Percentiles rank a stretch among this genome's conserved stretches.
These are phyloP conservation scores for Corchorus olitorius DNA, from an alignment of 345 rosid genomes.

Conservation along the genomic window DNA sequence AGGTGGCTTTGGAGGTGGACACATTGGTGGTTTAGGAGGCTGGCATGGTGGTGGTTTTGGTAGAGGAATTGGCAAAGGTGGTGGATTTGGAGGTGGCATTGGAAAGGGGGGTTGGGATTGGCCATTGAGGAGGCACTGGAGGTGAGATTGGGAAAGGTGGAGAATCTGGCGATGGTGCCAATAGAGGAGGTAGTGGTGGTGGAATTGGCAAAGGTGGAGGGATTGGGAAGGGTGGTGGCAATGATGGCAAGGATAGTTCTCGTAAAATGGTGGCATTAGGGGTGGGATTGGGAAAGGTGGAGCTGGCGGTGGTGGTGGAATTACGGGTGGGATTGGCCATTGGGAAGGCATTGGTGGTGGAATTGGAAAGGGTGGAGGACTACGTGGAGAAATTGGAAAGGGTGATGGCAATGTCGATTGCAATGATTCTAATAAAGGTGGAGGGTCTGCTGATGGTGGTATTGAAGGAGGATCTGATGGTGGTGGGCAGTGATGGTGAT, in stretches of 20 bases:
- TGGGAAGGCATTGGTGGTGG: slow-evolving; percentile 27
- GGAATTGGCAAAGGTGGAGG: slow-evolving; percentile 30
- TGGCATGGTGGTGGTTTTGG: too few relatives aligned
- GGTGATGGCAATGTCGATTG: slow-evolving; percentile 18
- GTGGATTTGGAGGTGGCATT: too few relatives aligned
- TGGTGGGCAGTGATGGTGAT: too few relatives aligned
- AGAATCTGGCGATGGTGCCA: too few relatives aligned
- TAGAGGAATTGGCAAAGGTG: too few relatives aligned
- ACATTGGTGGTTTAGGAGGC: slow-evolving; percentile 2
- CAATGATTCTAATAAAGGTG: too few relatives aligned
- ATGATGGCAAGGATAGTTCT: too few relatives aligned
- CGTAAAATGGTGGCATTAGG: slow-evolving; percentile 14
- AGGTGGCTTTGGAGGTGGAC: too few relatives aligned
- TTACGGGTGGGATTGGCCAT: not conserved
- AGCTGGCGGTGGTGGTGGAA: slow-evolving; percentile 16
- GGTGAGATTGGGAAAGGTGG: slow-evolving; percentile 37
- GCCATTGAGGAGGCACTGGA: too few relatives aligned
- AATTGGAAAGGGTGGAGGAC: not conserved
- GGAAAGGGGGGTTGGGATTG: too few relatives aligned
- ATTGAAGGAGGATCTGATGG: not conserved
- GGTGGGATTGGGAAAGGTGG: slow-evolving; percentile 35
- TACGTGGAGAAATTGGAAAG: not conserved
- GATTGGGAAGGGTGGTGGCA: slow-evolving; percentile 26
- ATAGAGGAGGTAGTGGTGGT: too few relatives aligned
- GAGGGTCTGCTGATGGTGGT: slow-evolving; percentile 36